Base-by-base conservation (phyloP, 2,329 filamentous ascomycete genomes). In the Trichoderma endophyticum region DNA sequence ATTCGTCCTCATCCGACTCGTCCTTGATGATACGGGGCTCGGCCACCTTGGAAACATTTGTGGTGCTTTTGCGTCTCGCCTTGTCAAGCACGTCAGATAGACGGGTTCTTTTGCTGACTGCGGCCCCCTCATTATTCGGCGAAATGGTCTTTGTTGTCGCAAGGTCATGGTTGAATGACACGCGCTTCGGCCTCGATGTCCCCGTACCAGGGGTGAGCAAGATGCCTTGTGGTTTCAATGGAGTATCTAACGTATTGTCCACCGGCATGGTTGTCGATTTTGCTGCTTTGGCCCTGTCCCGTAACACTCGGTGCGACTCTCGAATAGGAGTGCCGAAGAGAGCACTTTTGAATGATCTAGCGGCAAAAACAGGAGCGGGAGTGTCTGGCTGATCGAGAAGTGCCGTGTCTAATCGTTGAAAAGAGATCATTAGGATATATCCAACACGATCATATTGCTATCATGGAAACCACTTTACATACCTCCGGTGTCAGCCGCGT, bases 281-380 rank as follows among this genome's bases (percentile, higher is more conserved):
- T 11, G 65, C 36, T 9, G 70, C 75, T 26, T 75, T 72, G 54
- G 74, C 77, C 48, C 74, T 73, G 65, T 80, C 77, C 43, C 70
- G 75, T 71, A 72, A 75, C 72, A 73, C 77, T 75, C 82, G 80
- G 62, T 83, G 79, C 60, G 78, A 78, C 15, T 78, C 78, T 64
- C 82, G 80, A 15, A 83, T 81, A 12, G 89, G 87, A 4, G 88
- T 89, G 54, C 90, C 90, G 76, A 91, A 91, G 60, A 92, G 80
- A 30, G 88, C 89, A 75, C 86, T 89, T 76, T 88, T 90, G 77
- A 92, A 83, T 6, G 90, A 90, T 72, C 90, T 86, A 48, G 89
- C 89, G 2, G 89, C 90, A 77, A 92, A 92, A 0, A 91, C 86
- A 2, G 90, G 89, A 0, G 88, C 90, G 7, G 90, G 90, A 18